Conservation (phyloP, 768 basidiomycete species). For the Floccularia luteovirens region DNA sequence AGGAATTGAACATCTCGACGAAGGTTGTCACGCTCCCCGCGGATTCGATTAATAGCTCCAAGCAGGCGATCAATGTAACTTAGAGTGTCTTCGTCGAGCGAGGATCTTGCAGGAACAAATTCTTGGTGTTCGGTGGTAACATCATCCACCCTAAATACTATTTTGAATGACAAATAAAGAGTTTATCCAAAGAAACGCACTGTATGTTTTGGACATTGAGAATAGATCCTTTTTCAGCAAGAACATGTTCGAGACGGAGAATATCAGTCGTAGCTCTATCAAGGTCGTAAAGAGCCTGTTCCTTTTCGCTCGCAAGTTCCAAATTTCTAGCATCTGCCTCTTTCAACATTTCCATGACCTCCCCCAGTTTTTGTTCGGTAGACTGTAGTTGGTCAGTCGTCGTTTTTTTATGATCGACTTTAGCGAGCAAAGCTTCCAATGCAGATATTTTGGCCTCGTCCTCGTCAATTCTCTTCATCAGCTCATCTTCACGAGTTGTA, state of each 20-base stretch:
- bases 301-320: no score
- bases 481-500: slow-evolving; percentile 47
- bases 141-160: neutral
- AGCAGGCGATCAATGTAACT: slow-evolving; percentile 49
- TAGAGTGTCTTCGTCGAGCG: slow-evolving; percentile 22
- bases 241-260: no score
- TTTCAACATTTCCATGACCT: slow-evolving; percentile 30
- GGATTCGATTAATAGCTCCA: slow-evolving; percentile 56
- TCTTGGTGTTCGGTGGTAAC: neutral
- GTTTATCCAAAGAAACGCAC: no score
- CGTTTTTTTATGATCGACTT: slow-evolving; percentile 27
- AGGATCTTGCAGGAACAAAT: neutral
- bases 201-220: no score
- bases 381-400: slow-evolving; percentile 31
- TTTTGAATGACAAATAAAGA: neutral
- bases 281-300: no score
- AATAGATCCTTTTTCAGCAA: no score
- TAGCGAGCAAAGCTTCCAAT: slow-evolving; percentile 41
- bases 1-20: slow-evolving; percentile 61
- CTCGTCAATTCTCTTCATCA: slow-evolving; percentile 63
- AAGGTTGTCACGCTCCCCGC: slow-evolving; percentile 57
- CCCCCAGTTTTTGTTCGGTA: slow-evolving; percentile 29
- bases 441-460: slow-evolving; percentile 61
- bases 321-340: no score
- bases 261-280: no score